These are phyloP conservation scores for Microthyrium microscopicum DNA, from an alignment of 2,329 filamentous ascomycete species.

Conservation along the genomic window DNA sequence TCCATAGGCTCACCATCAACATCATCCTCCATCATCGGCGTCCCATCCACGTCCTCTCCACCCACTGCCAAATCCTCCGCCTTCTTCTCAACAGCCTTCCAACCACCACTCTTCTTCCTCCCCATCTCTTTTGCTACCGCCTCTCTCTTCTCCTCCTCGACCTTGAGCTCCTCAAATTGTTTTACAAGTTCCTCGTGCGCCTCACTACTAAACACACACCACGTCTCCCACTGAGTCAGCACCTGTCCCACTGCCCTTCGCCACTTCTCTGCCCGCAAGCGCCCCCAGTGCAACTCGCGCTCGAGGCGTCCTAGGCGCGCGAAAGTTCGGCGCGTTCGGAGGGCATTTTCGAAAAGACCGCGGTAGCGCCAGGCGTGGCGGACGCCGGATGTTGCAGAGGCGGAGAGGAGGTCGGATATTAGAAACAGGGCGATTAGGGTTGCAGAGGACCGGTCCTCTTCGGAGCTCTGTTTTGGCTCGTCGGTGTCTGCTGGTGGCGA, in stretches of 20 bases:
- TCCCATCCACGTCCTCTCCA: slow-evolving; percentile 8
- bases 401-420: slow-evolving; percentile 63
- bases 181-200: slow-evolving; percentile 11
- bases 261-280: slow-evolving; percentile 49
- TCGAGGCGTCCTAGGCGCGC: slow-evolving; percentile 59
- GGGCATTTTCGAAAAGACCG: slow-evolving; percentile 57
- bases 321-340: slow-evolving; percentile 54
- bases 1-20: slow-evolving; percentile 10
- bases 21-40: slow-evolving; percentile 7
- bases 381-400: slow-evolving; percentile 57
- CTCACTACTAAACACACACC: slow-evolving; percentile 14
- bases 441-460: slow-evolving; percentile 50
- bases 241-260: slow-evolving; percentile 18
- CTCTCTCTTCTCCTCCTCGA: slow-evolving; percentile 26
- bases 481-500: slow-evolving; percentile 10
- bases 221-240: slow-evolving; percentile 18
- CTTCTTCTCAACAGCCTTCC: neutral
- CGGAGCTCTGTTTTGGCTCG: slow-evolving; percentile 13
- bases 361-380: slow-evolving; percentile 78
- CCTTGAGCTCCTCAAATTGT: slow-evolving; percentile 13
- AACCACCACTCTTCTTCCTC: slow-evolving; percentile 3
- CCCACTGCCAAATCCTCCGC: slow-evolving; percentile 4
- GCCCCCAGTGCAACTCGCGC: slow-evolving; percentile 59
- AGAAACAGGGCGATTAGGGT: slow-evolving; percentile 72
- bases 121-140: slow-evolving; percentile 12